Percentiles rank a stretch among this genome's conserved stretches.
phyloP scores from a whole-genome alignment of 768 basidiomycete genomes.

The Cantharellus anzutake region DNA sequence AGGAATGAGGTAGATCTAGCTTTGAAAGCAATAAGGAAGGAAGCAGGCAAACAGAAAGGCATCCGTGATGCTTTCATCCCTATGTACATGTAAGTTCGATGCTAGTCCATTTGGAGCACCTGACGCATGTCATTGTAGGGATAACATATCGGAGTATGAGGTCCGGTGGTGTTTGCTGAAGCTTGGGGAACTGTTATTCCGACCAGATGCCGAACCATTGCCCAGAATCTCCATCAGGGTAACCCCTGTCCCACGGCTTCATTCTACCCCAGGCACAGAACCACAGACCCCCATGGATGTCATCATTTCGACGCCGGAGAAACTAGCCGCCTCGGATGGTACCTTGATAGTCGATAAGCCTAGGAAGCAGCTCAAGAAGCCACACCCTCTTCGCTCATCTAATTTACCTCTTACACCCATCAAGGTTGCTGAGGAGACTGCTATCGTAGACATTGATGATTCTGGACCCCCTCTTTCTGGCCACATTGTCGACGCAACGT shows the following conservation, averaged over 20 bases:
- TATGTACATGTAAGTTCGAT: slow-evolving; percentile 45
- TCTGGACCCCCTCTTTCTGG: too few relatives aligned
- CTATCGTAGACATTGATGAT: too few relatives aligned
- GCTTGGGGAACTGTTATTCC: slow-evolving; percentile 72
- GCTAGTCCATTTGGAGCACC: background rate
- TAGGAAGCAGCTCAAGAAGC: background rate
- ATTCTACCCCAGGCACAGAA: slow-evolving; percentile 3
- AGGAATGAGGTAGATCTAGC: slow-evolving; percentile 68
- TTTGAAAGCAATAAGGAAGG: slow-evolving; percentile 76
- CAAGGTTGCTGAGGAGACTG: too few relatives aligned
- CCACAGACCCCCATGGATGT: background rate
- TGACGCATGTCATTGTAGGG: slow-evolving; percentile 22
- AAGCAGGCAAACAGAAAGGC: slow-evolving; percentile 53
- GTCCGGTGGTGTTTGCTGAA: slow-evolving; percentile 86
- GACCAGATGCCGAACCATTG: slow-evolving; percentile 60
- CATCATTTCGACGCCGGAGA: too few relatives aligned
- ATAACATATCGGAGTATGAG: slow-evolving; percentile 63
- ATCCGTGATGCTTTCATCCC: slow-evolving; percentile 68
- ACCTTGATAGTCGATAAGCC: too few relatives aligned
- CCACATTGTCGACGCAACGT: too few relatives aligned
- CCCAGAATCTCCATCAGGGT: slow-evolving; percentile 80
- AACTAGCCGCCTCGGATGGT: too few relatives aligned
- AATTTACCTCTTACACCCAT: too few relatives aligned
- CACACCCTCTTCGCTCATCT: background rate
- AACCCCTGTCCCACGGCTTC: slow-evolving; percentile 44